Evolutionary conservation across 2,329 filamentous ascomycete species (phyloP).

Genomic region (Talaromyces amestolkiae): DNA sequence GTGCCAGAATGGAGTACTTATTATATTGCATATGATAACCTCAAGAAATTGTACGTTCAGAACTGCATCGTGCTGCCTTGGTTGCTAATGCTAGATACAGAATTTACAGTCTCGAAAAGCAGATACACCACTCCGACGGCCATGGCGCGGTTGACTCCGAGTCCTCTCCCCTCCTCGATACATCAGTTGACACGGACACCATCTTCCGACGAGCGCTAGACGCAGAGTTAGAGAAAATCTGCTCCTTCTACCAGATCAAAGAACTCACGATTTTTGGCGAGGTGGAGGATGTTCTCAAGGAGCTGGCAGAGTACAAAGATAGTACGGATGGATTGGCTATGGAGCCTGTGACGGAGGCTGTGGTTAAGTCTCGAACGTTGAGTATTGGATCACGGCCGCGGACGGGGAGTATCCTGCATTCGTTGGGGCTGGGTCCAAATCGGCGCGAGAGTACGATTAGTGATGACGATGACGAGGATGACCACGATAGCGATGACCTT

Average conservation of each 20-base stretch:
- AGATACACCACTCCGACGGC: slow-evolving; percentile 61
- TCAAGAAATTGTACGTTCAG: slow-evolving; percentile 85
- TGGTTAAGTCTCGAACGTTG: slow-evolving; percentile 42
- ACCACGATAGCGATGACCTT: slow-evolving; percentile 59
- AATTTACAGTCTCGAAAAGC: slow-evolving; percentile 93
- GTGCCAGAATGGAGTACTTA: slow-evolving; percentile 99
- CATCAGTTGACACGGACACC: slow-evolving; percentile 67
- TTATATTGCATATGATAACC: slow-evolving; percentile 97
- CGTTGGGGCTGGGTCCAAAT: slow-evolving; percentile 42
- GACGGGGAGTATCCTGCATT: slow-evolving; percentile 54
- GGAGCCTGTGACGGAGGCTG: slow-evolving; percentile 42
- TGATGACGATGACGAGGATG: slow-evolving; percentile 46
- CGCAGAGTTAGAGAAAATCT: slow-evolving; percentile 89
- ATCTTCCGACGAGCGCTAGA: slow-evolving; percentile 80
- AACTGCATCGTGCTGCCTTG: not conserved
- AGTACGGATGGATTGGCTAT: slow-evolving; percentile 50
- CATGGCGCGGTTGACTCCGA: slow-evolving; percentile 67
- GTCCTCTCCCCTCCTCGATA: slow-evolving; percentile 74
- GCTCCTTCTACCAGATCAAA: slow-evolving; percentile 84
- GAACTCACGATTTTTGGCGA: slow-evolving; percentile 84
- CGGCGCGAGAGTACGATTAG: slow-evolving; percentile 48
- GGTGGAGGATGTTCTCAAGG: slow-evolving; percentile 70
- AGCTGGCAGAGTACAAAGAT: slow-evolving; percentile 67
- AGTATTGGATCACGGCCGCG: slow-evolving; percentile 44
- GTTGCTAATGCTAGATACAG: slow-evolving; percentile 44